These are phyloP conservation scores for Rugonectria rugulosa DNA, from an alignment of 2,329 filamentous ascomycete species.

Conservation along the genomic window DNA sequence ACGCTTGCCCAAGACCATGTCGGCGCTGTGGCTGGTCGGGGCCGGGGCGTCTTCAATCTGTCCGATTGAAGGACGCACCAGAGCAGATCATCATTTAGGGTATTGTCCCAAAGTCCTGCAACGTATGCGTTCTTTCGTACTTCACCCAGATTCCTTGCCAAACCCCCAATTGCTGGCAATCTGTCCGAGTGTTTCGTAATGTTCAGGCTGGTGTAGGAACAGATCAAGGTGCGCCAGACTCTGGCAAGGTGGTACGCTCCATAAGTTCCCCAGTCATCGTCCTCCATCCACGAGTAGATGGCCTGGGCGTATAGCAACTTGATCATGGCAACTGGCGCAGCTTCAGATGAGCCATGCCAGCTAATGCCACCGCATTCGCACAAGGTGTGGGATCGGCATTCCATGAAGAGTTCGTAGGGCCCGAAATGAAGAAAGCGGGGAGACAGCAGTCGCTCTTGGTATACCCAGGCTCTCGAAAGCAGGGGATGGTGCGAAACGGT, in stretches of 20 bases:
- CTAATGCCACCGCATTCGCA: conserved; percentile 28
- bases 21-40: not conserved
- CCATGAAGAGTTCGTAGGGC: conserved; percentile 24
- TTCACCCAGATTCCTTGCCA: conserved; percentile 2
- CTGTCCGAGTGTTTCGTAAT: conserved; percentile 14
- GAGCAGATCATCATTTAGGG: conserved; percentile 11
- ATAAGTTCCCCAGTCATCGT: conserved; percentile 4
- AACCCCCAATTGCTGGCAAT: conserved; percentile 10
- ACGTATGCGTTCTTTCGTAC: conserved; percentile 7
- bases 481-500: conserved; percentile 20
- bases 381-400: conserved; percentile 17
- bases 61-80: conserved; percentile 1
- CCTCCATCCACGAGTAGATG: not conserved
- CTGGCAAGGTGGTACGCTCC: conserved; percentile 9
- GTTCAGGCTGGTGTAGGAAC: not conserved
- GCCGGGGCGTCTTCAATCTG: not conserved
- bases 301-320: conserved; percentile 7
- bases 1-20: conserved; percentile 18
- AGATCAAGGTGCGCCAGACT: conserved; percentile 17
- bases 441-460: conserved; percentile 36
- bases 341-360: conserved; percentile 10
- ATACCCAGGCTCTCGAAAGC: conserved; percentile 30
- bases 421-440: conserved; percentile 34
- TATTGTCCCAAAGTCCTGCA: conserved; percentile 14
- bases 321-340: not conserved